Evolutionary conservation across 345 rosid species (phyloP).

Genomic region (Brassica incana): DNA sequence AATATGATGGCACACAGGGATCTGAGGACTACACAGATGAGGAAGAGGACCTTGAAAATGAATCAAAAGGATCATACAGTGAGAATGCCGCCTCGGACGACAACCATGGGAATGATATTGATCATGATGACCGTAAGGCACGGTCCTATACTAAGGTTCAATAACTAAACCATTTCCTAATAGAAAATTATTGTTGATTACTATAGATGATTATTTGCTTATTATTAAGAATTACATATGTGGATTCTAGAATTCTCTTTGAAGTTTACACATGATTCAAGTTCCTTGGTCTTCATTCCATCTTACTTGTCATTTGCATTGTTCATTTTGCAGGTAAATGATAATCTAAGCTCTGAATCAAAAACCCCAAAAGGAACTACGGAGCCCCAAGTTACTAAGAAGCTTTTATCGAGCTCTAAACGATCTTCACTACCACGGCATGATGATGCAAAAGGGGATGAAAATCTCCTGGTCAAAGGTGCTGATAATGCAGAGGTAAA

Average conservation of each 20-base stretch:
- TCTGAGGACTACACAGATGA: constrained; percentile 49
- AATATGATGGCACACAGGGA: constrained; percentile 48
- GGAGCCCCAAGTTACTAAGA: constrained; percentile 38
- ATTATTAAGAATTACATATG: neutral
- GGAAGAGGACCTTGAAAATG: constrained; percentile 55
- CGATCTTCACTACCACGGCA: constrained; percentile 37
- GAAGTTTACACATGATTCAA: constrained; percentile 6
- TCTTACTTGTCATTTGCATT: constrained; percentile 11
- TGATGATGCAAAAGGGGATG: constrained; percentile 33
- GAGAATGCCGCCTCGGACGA: constrained; percentile 48
- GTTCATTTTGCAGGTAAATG: constrained; percentile 50
- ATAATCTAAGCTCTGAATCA: constrained; percentile 40
- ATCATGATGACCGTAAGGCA: constrained; percentile 54
- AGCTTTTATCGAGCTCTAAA: constrained; percentile 40
- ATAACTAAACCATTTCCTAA: neutral
- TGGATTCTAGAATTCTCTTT: constrained; percentile 1
- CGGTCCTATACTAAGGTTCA: constrained; percentile 32
- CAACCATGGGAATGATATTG: constrained; percentile 41
- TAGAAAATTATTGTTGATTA: neutral
- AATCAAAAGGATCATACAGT: constrained; percentile 50
- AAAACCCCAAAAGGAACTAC: constrained; percentile 40
- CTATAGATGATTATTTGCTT: neutral
- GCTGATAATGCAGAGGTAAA: constrained; percentile 18
- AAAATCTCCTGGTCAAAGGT: constrained; percentile 28
- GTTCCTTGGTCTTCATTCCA: constrained; percentile 4